Evolutionary conservation across 495 filamentous ascomycete species (phyloP), one percentile per base, ranked within the genome.

Genomic region (Lasiosphaeris hirsuta): DNA sequence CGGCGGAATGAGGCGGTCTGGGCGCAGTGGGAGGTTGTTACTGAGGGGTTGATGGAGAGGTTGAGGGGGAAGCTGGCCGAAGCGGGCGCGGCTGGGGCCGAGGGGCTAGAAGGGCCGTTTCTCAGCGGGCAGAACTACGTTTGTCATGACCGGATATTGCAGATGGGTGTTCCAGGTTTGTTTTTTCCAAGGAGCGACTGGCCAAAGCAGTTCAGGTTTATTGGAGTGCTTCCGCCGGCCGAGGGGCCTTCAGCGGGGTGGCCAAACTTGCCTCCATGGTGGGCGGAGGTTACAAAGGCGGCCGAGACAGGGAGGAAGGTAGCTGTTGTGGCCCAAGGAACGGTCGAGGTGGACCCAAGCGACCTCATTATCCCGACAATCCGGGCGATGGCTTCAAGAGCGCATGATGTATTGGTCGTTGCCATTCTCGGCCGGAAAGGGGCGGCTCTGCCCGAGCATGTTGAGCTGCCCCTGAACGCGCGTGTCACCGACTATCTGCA

Each of bases 161-260:
- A 75, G 51, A 62, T 74, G 40, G 72, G 70, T 40, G 62, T 68
- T 5, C 69, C 68, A 1, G 61, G 60, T 0, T 64, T 69, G 14
- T 71, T 72, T 47, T 73, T 71, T 39, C 69, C 72, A 9, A 62
- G 69, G 11, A 60, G 56, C 33, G 71, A 75, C 54, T 70, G 64
- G 47, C 74, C 70, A 3, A 2, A 42, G 0, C 56, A 52, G 6
- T 69, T 75, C 51, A 51, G 43, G 45, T 73, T 75, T 58, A 58
- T 69, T 1, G 74, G 74, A 1, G 53, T 63, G 13, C 57, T 72
- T 10, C 69, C 64, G 0, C 57, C 65, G 2, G 56, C 56, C 10
- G 7, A 30, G 46, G 34, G 39, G 40, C 30, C 41, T 15, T n/a
- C 41, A 9, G 14, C 0, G 15, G 58, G 51, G 10, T 59, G 57